These are phyloP conservation scores for Aspergillus coremiiformis DNA, from an alignment of 495 filamentous ascomycete genomes.

Conservation along the genomic window DNA sequence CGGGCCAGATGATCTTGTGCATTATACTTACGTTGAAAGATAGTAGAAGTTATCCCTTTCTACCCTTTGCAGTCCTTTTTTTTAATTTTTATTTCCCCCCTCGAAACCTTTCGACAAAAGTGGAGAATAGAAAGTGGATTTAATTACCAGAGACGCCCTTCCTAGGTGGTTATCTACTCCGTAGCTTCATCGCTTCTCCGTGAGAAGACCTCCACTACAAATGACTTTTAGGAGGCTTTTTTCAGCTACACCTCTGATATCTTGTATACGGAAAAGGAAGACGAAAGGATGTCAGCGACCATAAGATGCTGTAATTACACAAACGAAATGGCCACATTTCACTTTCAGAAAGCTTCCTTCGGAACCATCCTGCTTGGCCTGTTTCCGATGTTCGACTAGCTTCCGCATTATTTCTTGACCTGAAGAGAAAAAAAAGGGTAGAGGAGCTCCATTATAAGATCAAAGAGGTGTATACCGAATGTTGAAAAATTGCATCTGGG, in stretches of 20 bases:
- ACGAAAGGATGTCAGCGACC: neutral
- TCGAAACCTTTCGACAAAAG: neutral
- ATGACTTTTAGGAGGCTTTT: slow-evolving; percentile 13
- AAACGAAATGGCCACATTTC: slow-evolving; percentile 5
- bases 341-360: slow-evolving; percentile 5
- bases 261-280: slow-evolving; percentile 21
- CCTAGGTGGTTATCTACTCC: no score
- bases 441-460: neutral
- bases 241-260: slow-evolving; percentile 16
- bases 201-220: slow-evolving; percentile 9
- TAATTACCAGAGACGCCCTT: neutral
- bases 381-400: slow-evolving; percentile 22
- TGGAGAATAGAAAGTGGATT: neutral
- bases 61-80: neutral
- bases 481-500: neutral
- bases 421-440: slow-evolving; percentile 21
- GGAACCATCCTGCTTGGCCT: slow-evolving; percentile 17
- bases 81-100: neutral
- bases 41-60: neutral
- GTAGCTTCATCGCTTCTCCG: no score
- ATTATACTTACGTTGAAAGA: neutral
- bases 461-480: neutral
- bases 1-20: neutral
- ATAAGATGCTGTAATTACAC: slow-evolving; percentile 16
- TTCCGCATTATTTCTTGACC: slow-evolving; percentile 16